A percentile compares a stretch with the other conserved stretches of the same genome.
Evolutionary conservation across 371 early-diverging fungal genomes (phyloP).

Genomic region (Fennellomyces sp.): DNA sequence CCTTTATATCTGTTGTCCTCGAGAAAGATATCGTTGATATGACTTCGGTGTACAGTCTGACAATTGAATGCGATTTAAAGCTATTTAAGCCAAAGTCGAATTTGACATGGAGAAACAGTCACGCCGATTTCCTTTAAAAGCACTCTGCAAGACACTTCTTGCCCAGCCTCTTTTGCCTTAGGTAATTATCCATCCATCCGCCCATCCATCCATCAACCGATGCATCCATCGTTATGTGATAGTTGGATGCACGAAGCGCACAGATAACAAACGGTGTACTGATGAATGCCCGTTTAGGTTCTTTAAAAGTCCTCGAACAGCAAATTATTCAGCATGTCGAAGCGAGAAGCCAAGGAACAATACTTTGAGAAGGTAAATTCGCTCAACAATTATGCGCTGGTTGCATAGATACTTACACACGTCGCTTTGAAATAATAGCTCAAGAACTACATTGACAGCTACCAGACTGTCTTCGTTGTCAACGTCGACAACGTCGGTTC

Average conservation of each 20-base stretch:
- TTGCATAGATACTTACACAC: background rate
- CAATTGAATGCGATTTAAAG: no score
- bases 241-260: background rate
- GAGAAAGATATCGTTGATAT: no score
- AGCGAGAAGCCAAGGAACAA: slow-evolving; percentile 57
- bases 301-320: slow-evolving; percentile 62
- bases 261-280: background rate
- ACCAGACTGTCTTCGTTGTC: slow-evolving; percentile 96
- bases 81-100: no score
- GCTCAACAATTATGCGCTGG: background rate
- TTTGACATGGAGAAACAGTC: no score
- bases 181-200: slow-evolving; percentile 14
- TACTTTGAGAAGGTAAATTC: slow-evolving; percentile 38
- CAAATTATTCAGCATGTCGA: slow-evolving; percentile 48
- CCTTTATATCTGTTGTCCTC: no score
- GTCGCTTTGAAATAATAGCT: slow-evolving; percentile 37
- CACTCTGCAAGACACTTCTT: background rate
- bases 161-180: slow-evolving; percentile 10
- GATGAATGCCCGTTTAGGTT: slow-evolving; percentile 24
- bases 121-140: background rate
- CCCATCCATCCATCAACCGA: slow-evolving; percentile 4
- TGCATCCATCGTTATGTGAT: background rate
- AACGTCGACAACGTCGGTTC: slow-evolving; percentile 99
- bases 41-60: no score
- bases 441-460: slow-evolving; percentile 72